Evolutionary conservation across 306 rosid genomes (phyloP).

Genomic region (Prunus salicina): DNA sequence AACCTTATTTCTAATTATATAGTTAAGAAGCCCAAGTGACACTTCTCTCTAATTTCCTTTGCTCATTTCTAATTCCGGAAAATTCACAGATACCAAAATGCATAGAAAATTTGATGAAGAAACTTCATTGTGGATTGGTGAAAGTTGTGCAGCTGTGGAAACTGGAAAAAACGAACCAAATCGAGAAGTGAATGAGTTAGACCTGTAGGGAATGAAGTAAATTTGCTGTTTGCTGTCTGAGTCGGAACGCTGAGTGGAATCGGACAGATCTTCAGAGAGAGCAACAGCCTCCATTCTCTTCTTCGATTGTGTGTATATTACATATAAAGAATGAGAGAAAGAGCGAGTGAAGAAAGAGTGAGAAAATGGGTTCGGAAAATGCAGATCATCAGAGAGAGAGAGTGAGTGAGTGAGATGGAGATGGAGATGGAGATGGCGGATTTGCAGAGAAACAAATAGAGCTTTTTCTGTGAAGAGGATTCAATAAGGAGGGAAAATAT

Average conservation of each 20-base stretch:
- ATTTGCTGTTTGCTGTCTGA: constrained; percentile 64
- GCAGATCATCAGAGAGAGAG: constrained; percentile 42
- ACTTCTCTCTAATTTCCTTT: not conserved
- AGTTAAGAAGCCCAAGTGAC: not conserved
- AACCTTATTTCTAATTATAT: not conserved
- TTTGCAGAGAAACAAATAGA: constrained; percentile 68
- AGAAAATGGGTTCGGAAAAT: constrained; percentile 25
- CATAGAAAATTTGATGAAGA: not conserved
- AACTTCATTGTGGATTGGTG: not conserved
- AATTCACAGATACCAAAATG: not conserved
- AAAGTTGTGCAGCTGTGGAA: not conserved
- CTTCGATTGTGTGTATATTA: not conserved
- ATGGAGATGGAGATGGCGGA: constrained; percentile 33
- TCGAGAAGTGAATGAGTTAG: not conserved
- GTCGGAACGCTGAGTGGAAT: constrained; percentile 44
- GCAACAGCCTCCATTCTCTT: constrained; percentile 19
- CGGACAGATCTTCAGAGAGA: constrained; percentile 60
- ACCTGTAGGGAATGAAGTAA: constrained; percentile 97
- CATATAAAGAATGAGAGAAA: not conserved
- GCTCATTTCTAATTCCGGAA: not conserved
- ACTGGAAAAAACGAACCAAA: constrained; percentile 1
- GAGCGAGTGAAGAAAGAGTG: constrained; percentile 18
- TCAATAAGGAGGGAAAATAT: constrained; percentile 43
- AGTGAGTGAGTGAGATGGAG: constrained; percentile 13
- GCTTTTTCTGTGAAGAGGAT: constrained; percentile 47